Conservation (phyloP, 2,329 filamentous ascomycete species). For the Pezicula carpinea region DNA sequence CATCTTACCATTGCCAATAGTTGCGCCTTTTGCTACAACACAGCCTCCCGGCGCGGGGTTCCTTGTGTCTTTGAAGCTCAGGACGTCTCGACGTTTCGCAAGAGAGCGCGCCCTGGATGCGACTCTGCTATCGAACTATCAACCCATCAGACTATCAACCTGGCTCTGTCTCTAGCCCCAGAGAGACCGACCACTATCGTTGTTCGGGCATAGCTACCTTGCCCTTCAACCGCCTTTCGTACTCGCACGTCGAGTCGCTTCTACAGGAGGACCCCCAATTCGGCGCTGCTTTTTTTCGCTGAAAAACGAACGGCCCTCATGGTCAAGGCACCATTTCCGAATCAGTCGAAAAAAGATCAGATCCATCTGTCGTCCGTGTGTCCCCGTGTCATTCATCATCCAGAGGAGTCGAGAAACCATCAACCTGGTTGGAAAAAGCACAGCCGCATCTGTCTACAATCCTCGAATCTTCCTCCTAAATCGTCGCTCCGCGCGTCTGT, state of each 20-base stretch:
- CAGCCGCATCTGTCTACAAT: slow-evolving; percentile 9
- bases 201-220: too few species aligned
- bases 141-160: too few species aligned
- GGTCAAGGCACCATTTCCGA: slow-evolving; percentile 8
- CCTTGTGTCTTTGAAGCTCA: neutral
- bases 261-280: neutral
- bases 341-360: slow-evolving; percentile 16
- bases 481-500: slow-evolving; percentile 15
- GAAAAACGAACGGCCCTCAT: too few species aligned
- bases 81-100: neutral
- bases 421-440: slow-evolving; percentile 13
- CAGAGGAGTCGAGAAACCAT: slow-evolving; percentile 6
- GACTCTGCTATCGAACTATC: too few species aligned
- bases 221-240: too few species aligned
- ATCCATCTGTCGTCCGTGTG: slow-evolving; percentile 14
- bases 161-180: too few species aligned
- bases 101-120: neutral
- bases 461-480: slow-evolving; percentile 8
- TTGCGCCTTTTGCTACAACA: too few species aligned
- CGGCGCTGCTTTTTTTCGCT: neutral
- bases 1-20: too few species aligned
- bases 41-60: neutral
- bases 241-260: too few species aligned
- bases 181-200: too few species aligned
- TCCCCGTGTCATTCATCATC: too few species aligned